Percentiles rank a stretch among this genome's conserved stretches.
phyloP scores from a whole-genome alignment of 306 rosid genomes.

The Trifolium subterraneum region DNA sequence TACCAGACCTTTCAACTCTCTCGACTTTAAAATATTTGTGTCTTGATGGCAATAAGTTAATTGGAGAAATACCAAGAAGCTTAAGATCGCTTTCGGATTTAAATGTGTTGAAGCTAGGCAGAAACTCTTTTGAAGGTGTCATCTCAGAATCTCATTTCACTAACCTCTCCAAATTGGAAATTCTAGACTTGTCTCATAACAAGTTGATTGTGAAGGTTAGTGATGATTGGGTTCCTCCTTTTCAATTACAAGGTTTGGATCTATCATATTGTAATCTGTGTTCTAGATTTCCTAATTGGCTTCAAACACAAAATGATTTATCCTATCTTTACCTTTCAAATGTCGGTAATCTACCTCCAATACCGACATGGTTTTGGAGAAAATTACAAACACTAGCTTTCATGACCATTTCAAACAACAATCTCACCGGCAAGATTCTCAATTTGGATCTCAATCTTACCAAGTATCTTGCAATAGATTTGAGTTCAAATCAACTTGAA shows the following conservation, averaged over 20 bases:
- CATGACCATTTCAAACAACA: not conserved
- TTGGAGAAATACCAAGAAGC: conserved; percentile 6
- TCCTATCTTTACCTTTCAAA: rapidly evolving
- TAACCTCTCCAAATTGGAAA: not conserved
- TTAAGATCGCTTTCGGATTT: not conserved
- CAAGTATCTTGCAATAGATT: too few relatives aligned
- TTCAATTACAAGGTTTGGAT: too few relatives aligned
- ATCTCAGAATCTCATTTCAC: conserved; percentile 12
- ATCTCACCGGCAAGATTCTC: too few relatives aligned
- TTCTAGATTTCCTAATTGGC: not conserved
- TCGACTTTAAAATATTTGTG: not conserved
- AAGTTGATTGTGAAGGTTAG: not conserved
- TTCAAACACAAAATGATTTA: not conserved
- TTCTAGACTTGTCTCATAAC: not conserved
- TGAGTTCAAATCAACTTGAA: too few relatives aligned
- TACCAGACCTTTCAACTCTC: not conserved
- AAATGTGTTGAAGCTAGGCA: rapidly evolving
- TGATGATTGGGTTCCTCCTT: too few relatives aligned
- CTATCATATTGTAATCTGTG: too few relatives aligned
- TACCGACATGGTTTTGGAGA: too few relatives aligned
- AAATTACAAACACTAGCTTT: too few relatives aligned
- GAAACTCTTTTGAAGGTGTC: not conserved
- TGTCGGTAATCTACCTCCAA: too few relatives aligned
- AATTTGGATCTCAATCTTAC: too few relatives aligned
- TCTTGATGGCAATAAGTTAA: not conserved